phyloP scores from a whole-genome alignment of 495 filamentous ascomycete genomes.

The Jackrogersella multiformis region DNA sequence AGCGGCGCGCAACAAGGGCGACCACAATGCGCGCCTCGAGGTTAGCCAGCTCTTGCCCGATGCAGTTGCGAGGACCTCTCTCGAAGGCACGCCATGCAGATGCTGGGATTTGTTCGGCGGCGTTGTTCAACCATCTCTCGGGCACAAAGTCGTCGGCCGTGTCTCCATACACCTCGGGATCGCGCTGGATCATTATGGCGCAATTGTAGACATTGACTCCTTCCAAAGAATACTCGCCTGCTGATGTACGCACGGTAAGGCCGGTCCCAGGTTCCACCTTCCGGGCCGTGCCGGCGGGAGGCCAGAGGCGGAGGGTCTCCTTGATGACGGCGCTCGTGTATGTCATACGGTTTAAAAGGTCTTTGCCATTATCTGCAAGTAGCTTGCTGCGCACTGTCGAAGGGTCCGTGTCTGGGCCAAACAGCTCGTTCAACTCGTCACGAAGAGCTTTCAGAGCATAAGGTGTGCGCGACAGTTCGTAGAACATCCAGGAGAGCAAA shows the following conservation, averaged over 20 bases:
- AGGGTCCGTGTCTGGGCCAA: constrained; percentile 39
- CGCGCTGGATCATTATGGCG: constrained; percentile 63
- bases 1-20: constrained; percentile 51
- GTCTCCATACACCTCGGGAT: constrained; percentile 64
- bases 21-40: constrained; percentile 51
- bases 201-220: constrained; percentile 64
- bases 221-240: constrained; percentile 57
- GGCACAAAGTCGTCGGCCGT: constrained; percentile 67
- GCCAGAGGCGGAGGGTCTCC: constrained; percentile 55
- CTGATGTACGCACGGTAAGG: constrained; percentile 44
- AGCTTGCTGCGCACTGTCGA: constrained; percentile 2
- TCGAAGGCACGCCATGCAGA: constrained; percentile 64
- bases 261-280: constrained; percentile 42
- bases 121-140: constrained; percentile 62
- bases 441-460: constrained; percentile 49
- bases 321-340: constrained; percentile 56
- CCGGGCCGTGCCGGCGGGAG: constrained; percentile 54
- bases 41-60: constrained; percentile 65
- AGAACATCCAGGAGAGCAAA: constrained; percentile 52
- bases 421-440: constrained; percentile 57
- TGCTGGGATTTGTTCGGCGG: constrained; percentile 36
- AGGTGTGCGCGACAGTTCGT: constrained; percentile 59
- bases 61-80: constrained; percentile 63
- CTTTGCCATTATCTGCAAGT: constrained; percentile 40
- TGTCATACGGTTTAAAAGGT: constrained; percentile 48